Conservation (phyloP, 1,284 basidiomycete species). For the Puccinia sorghi region DNA sequence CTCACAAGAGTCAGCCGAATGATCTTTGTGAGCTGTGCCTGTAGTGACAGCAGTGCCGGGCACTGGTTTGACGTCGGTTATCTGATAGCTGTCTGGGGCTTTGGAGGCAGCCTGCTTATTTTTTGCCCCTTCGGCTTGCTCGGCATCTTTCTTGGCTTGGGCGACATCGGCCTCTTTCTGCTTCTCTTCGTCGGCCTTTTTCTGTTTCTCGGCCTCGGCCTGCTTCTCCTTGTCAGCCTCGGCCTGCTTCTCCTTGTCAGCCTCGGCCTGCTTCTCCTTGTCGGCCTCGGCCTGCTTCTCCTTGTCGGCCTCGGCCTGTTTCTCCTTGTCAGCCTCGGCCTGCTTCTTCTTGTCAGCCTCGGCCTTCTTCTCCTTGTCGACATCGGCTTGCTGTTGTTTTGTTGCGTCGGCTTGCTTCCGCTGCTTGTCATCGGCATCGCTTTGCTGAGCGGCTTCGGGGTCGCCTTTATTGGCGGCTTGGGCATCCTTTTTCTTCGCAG, state of each 20-base stretch:
- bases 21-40: conserved; percentile 17
- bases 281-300: background rate
- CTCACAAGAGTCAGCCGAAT: conserved; percentile 10
- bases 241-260: background rate
- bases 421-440: background rate
- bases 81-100: background rate
- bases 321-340: background rate
- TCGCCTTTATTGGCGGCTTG: background rate
- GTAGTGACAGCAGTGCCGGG: conserved; percentile 15
- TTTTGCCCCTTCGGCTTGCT: background rate
- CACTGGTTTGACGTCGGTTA: background rate
- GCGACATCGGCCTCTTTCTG: conserved; percentile 1
- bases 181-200: background rate
- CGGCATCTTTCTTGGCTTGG: background rate
- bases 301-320: background rate
- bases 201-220: background rate
- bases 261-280: background rate
- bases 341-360: background rate
- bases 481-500: conserved; percentile 3
- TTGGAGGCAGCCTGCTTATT: conserved; percentile 1
- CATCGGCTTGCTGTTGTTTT: background rate
- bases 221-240: background rate
- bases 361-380: background rate
- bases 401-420: background rate
- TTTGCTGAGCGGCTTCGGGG: background rate